Percentiles rank a stretch among this genome's conserved stretches.
These are phyloP conservation scores for Fragaria ananassa DNA, from an alignment of 306 rosid genomes.

Conservation along the genomic window DNA sequence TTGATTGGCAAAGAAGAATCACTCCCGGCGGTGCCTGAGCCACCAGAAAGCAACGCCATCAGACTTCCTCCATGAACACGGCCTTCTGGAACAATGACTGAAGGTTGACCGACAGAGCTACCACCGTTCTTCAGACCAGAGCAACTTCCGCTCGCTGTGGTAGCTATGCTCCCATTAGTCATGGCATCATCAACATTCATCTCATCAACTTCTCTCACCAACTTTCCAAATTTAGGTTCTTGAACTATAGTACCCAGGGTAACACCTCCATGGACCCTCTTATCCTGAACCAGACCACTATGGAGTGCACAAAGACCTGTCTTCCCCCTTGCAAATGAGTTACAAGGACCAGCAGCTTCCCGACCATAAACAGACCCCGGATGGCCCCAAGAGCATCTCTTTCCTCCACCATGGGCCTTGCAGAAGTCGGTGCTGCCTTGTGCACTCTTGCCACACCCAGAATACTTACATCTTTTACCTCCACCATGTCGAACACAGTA, in stretches of 20 bases:
- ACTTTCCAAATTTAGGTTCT: conserved; percentile 40
- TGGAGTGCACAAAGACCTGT: conserved; percentile 88
- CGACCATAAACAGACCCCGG: conserved; percentile 60
- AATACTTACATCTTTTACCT: conserved; percentile 85
- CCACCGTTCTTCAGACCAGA: conserved; percentile 30
- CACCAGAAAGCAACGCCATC: conserved; percentile 58
- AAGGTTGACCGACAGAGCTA: conserved; percentile 26
- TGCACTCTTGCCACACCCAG: conserved; percentile 90
- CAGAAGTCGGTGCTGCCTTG: conserved; percentile 96
- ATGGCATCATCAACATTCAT: conserved; percentile 49
- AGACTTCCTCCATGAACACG: conserved; percentile 94
- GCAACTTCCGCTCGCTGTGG: conserved; percentile 15
- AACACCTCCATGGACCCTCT: conserved; percentile 91
- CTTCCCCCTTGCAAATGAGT: conserved; percentile 85
- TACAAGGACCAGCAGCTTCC: conserved; percentile 60
- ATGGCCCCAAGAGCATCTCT: conserved; percentile 93
- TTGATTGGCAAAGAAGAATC: conserved; percentile 42
- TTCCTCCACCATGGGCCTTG: conserved; percentile 99
- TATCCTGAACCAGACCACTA: conserved; percentile 79
- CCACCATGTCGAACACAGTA: conserved; percentile 96
- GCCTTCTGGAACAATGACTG: conserved; percentile 61
- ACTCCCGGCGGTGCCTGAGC: conserved; percentile 30
- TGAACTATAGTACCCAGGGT: conserved; percentile 59
- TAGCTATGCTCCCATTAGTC: conserved; percentile 28
- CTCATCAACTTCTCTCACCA: conserved; percentile 42